Conservation (phyloP, 2,329 filamentous ascomycete species). For the Ophiostoma ips region DNA sequence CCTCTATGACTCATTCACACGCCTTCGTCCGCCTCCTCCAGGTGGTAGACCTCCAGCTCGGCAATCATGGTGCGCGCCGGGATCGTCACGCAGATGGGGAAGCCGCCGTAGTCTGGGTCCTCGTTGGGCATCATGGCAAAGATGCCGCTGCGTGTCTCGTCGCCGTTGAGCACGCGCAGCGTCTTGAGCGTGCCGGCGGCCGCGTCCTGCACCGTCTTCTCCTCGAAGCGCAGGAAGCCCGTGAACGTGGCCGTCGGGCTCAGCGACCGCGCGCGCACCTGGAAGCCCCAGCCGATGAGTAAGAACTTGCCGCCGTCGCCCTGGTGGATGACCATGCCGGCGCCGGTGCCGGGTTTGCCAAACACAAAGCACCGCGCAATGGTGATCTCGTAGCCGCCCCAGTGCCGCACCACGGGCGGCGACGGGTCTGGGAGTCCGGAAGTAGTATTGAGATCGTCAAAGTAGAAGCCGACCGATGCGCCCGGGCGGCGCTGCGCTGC, state of each 20-base stretch:
- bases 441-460: slow-evolving; percentile 15
- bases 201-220: slow-evolving; percentile 18
- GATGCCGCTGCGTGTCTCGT: slow-evolving; percentile 29
- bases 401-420: neutral
- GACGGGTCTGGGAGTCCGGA: neutral
- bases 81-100: slow-evolving; percentile 40
- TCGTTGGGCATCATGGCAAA: slow-evolving; percentile 41
- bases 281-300: slow-evolving; percentile 24
- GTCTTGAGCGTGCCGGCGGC: neutral
- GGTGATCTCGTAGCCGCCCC: slow-evolving; percentile 1
- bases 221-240: slow-evolving; percentile 23
- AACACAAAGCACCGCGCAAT: slow-evolving; percentile 24
- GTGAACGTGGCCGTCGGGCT: slow-evolving; percentile 22
- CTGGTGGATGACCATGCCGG: slow-evolving; percentile 26
- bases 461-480: slow-evolving; percentile 19
- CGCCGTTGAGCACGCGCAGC: slow-evolving; percentile 21
- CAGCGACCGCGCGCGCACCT: slow-evolving; percentile 21
- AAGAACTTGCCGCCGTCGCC: slow-evolving; percentile 23
- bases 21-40: neutral
- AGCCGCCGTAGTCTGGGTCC: slow-evolving; percentile 40
- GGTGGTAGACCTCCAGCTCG: slow-evolving; percentile 24
- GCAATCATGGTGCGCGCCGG: slow-evolving; percentile 36
- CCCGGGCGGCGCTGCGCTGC: neutral
- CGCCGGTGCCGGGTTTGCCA: slow-evolving; percentile 24
- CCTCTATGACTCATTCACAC: too few species aligned